phyloP scores from a whole-genome alignment of 768 basidiomycete genomes.

The Mrakia frigida region DNA sequence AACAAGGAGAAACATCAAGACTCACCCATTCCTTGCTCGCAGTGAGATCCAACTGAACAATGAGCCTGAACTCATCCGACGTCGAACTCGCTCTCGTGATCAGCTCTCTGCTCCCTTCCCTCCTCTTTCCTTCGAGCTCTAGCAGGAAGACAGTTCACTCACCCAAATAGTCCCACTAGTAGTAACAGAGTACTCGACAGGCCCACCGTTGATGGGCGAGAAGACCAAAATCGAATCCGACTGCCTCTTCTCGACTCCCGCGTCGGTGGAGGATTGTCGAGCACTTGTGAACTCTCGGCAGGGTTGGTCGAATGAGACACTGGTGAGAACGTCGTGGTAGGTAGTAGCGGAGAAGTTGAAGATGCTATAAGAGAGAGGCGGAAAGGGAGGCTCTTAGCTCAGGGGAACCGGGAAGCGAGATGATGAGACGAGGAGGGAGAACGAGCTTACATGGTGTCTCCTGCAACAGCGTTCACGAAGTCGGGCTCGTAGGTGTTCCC shows the following conservation, averaged over 20 bases:
- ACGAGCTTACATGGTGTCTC: background rate
- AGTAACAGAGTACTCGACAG: background rate
- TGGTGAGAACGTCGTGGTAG: background rate
- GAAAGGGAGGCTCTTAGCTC: no score
- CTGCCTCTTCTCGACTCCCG: no score
- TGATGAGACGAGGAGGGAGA: background rate
- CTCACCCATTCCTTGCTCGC: background rate
- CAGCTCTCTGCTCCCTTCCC: background rate
- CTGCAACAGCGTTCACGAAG: background rate
- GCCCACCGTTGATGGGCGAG: background rate
- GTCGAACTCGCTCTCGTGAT: background rate
- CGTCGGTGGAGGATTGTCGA: background rate
- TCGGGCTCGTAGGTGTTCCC: background rate
- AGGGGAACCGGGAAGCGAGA: background rate
- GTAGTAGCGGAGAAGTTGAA: background rate
- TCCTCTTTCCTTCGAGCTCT: background rate
- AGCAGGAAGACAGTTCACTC: background rate
- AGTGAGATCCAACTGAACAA: background rate
- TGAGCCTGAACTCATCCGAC: background rate
- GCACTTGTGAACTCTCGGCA: background rate
- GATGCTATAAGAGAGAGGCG: background rate
- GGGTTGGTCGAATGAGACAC: background rate
- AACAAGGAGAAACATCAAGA: background rate
- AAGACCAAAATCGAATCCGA: background rate
- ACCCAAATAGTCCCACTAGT: background rate